Evolutionary conservation across 2,329 filamentous ascomycete genomes (phyloP).

Genomic region (Bipolaris bicolor): DNA sequence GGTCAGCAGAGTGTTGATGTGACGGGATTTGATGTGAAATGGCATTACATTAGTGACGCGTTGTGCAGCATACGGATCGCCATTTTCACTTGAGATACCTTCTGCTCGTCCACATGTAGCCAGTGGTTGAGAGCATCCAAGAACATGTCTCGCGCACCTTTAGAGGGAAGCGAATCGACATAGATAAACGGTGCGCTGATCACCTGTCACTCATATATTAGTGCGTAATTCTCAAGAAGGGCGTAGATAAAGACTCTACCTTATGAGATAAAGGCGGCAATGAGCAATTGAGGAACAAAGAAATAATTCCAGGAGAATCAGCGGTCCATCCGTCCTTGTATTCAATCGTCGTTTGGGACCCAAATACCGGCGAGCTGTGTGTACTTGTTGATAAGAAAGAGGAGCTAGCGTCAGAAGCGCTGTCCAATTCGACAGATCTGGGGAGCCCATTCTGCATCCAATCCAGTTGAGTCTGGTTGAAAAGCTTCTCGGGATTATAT

Average conservation of each 20-base stretch:
- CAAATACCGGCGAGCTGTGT: neutral
- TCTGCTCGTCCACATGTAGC: conserved; percentile 1
- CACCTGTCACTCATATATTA: neutral
- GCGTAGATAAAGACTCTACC: neutral
- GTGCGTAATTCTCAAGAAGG: neutral
- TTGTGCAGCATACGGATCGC: neutral
- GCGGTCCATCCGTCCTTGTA: neutral
- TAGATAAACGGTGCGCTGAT: neutral
- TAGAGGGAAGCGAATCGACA: neutral
- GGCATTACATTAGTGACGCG: neutral
- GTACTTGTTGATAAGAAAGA: neutral
- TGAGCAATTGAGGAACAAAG: neutral
- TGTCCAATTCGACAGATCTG: neutral
- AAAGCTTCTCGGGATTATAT: conserved; percentile 26
- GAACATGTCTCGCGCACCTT: neutral
- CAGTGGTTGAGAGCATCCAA: neutral
- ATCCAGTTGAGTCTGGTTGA: conserved; percentile 1
- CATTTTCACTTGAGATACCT: neutral
- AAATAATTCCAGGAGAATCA: neutral
- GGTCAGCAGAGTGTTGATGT: neutral
- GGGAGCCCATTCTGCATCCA: neutral
- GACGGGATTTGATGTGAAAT: neutral
- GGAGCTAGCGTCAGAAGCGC: neutral
- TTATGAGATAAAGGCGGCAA: neutral
- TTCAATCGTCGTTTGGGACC: neutral